Base-by-base conservation (phyloP, 2,329 filamentous ascomycete genomes). In the Aspergillus thermomutatus region DNA sequence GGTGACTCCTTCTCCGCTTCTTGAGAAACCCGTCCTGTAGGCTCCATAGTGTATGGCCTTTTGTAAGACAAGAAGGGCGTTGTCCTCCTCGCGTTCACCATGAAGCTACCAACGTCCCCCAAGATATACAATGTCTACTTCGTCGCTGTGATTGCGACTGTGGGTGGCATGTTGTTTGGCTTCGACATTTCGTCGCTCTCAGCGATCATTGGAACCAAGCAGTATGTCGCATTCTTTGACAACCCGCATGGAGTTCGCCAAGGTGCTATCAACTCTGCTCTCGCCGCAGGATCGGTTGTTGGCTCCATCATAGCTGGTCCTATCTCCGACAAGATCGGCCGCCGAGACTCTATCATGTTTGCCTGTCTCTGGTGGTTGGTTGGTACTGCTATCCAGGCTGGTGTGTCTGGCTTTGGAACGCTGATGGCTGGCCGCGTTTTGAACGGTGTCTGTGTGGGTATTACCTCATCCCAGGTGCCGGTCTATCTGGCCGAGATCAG, bases 171-270 rank as follows among this genome's bases (percentile, higher is more conserved):
- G 75, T 70, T 80, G 25, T 83, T 83, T 59, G 81, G 81, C 52
- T 83, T 83, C 64, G 82, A 84, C 66, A 82, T 83, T 56, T 80
- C 77, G 4, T 81, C 79, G 11, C 82, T 83, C 77, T 77, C 74
- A 50, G 81, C 80, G 45, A 80, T 82, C 59, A 77, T 83, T 50
- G 77, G 76, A 40, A 81, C 80, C 0, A 49, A 72, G 1, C 80
- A 83, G 64, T 83, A 82, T 63, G 68, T 75, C 28, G 65, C 72
- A 4, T 83, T 79, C 61, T 83, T 83, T 65, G 62, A 83, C 63
- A 78, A 80, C 49, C 82, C 81, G 7, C 68, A 76, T 46, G 78
- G 78, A 14, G 65, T 79, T 19, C 64, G 68, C 1, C 80, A 82
- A 66, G 81, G 80, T 46, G 79, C 72, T 4, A 83, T 83, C 54